These are phyloP conservation scores for Puccinia triticina DNA, from an alignment of 1,284 basidiomycete species.

Conservation along the genomic window DNA sequence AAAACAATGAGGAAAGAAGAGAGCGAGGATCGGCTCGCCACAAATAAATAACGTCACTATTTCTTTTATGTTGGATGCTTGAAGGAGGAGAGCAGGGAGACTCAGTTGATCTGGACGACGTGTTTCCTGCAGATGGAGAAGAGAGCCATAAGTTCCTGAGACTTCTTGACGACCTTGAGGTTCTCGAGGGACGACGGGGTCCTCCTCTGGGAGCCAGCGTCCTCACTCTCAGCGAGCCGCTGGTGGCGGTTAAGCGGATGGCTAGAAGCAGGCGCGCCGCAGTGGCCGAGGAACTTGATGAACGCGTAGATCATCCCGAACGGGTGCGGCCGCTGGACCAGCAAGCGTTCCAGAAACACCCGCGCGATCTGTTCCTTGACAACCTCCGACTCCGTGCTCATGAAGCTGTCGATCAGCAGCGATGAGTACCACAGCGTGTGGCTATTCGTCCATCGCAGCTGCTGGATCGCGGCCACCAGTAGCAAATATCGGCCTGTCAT, in stretches of 20 bases:
- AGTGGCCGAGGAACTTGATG: constrained; percentile 76
- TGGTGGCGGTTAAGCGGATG: not conserved
- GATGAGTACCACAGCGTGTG: constrained; percentile 80
- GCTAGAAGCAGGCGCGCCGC: not conserved
- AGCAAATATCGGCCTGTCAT: constrained; percentile 75
- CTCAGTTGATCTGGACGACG: constrained; percentile 32
- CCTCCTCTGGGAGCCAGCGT: not conserved
- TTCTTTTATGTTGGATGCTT: too few relatives aligned
- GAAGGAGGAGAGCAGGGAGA: too few relatives aligned
- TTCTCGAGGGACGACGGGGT: not conserved
- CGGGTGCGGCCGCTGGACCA: constrained; percentile 93
- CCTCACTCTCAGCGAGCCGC: not conserved
- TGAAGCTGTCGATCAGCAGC: constrained; percentile 82
- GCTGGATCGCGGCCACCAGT: constrained; percentile 83
- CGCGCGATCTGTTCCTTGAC: constrained; percentile 89
- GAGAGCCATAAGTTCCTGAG: constrained; percentile 35
- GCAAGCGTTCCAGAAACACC: constrained; percentile 87
- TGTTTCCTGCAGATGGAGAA: constrained; percentile 42
- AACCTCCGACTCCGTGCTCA: constrained; percentile 69
- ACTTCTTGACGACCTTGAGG: constrained; percentile 33
- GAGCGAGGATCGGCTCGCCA: too few relatives aligned
- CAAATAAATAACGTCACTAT: too few relatives aligned
- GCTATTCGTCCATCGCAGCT: constrained; percentile 93
- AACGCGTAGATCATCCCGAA: constrained; percentile 94
- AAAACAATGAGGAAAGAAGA: too few relatives aligned